Evolutionary conservation across 2,329 filamentous ascomycete genomes (phyloP).

Genomic region (Diaporthe batatas): DNA sequence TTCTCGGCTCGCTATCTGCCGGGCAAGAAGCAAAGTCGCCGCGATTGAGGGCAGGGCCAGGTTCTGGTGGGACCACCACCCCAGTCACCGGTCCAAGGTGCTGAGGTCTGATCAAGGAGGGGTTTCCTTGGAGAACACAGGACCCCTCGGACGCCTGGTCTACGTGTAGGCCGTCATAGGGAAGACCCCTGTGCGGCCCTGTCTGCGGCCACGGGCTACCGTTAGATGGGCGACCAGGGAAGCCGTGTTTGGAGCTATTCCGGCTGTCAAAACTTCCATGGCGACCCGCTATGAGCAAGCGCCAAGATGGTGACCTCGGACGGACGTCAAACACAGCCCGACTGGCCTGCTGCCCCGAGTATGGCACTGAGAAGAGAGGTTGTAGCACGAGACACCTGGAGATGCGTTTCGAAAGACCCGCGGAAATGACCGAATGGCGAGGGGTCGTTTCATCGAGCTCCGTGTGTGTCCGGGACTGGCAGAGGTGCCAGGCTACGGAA

Average conservation of each 20-base stretch:
- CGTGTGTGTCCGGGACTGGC: conserved; percentile 6
- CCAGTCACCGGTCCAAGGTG: conserved; percentile 27
- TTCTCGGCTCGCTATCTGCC: conserved; percentile 22
- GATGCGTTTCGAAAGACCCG: conserved; percentile 26
- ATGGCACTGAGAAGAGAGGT: background rate
- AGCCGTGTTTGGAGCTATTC: conserved; percentile 28
- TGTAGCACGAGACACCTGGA: conserved; percentile 30
- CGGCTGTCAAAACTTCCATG: conserved; percentile 37
- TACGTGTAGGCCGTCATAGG: conserved; percentile 19
- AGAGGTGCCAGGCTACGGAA: conserved; percentile 6
- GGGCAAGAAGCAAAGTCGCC: background rate
- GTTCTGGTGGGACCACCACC: conserved; percentile 3
- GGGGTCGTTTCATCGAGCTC: conserved; percentile 29
- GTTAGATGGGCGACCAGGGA: background rate
- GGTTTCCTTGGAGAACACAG: background rate
- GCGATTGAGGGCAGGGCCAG: background rate
- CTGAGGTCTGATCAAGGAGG: background rate
- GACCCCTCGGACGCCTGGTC: conserved; percentile 12
- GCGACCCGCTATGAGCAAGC: conserved; percentile 1
- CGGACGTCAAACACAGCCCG: conserved; percentile 29
- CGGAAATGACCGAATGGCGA: conserved; percentile 32
- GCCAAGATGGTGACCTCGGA: conserved; percentile 26
- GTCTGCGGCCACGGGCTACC: conserved; percentile 25
- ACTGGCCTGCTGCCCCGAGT: background rate
- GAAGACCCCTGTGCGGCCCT: conserved; percentile 2